Evolutionary conservation across 306 rosid species (phyloP), one percentile per base, ranked within the genome.

Genomic region (Cucumis cinereus): DNA sequence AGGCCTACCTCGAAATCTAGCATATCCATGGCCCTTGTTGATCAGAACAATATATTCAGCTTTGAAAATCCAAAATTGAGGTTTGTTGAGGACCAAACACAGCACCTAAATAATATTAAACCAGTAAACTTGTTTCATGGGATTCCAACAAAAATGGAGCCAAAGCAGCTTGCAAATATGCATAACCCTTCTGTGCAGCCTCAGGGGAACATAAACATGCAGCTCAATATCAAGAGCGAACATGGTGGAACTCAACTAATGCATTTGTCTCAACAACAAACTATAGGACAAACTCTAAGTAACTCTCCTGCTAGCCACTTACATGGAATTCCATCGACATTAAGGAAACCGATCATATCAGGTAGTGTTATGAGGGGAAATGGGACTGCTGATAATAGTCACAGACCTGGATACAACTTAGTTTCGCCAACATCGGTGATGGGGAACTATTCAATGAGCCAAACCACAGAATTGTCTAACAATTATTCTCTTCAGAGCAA

Each of bases 21-120:
- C 61, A 63, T 89, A 30, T 81, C 90, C 41, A 82, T 93, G 87
- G 89, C 97, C 24, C 84, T 90, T 75, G 98, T 90, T 75, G 98
- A 92, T 79, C 99, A 95, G 80, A 87, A 95, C 83, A 95, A 94
- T 87, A 71, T 90, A 81, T 95, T 95, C 80, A 95, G 99, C 85
- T 95, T 95, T 80, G 97, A 95, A 81, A 90, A 83, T 76, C 98
- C 98, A 15, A 95, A 96, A 77, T 41, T 88, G 84, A 90, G 98
- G 84, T 90, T 85, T 70, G 94, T 87, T 57, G 98, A 89, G 45
- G 97, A 87, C 71, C 97, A 93, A 75, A 93, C 87, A 52, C 97
- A 88, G 56, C 96, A 86, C 77, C 49, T 85, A 78, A 86, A 50
- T 79, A 76, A 26, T 67, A 78, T 74, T 74, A 90, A 91, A 80